A percentile compares a stretch with the other conserved stretches of the same genome.
Evolutionary conservation across 441 rosid genomes (phyloP).

Genomic region (Erodium chrysanthum): DNA sequence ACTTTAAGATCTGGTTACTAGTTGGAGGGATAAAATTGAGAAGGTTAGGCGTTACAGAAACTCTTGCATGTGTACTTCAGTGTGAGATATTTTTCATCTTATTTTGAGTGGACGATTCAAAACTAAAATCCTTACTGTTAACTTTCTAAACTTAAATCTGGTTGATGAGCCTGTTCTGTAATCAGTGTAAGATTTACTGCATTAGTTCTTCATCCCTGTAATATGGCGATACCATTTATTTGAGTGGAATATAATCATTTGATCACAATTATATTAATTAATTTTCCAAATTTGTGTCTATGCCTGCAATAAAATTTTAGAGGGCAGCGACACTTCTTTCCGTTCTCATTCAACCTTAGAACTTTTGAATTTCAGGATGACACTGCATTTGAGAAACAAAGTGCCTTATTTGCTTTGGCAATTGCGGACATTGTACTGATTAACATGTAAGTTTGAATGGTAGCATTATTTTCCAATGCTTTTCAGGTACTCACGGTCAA

Average conservation of each 20-base stretch:
- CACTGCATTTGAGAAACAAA: conserved; percentile 89
- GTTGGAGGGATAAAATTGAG: neutral
- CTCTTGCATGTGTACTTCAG: neutral
- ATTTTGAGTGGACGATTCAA: neutral
- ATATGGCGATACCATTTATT: neutral
- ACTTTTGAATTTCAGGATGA: conserved; percentile 55
- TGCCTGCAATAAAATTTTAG: neutral
- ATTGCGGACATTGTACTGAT: conserved; percentile 80
- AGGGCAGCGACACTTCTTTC: neutral
- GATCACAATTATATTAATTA: neutral
- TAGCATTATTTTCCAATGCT: neutral
- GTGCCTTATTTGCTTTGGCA: conserved; percentile 77
- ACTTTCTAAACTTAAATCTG: neutral
- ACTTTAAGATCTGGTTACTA: neutral
- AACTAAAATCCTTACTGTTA: neutral
- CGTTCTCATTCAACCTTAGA: neutral
- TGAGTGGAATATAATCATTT: neutral
- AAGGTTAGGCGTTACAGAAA: neutral
- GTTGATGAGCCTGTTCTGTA: neutral
- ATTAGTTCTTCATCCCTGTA: neutral
- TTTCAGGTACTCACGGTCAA: neutral
- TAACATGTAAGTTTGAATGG: conserved; percentile 58
- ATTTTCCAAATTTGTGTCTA: neutral
- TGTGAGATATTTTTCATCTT: neutral
- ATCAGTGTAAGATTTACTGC: neutral